Evolutionary conservation across 2,329 filamentous ascomycete species (phyloP).

Genomic region (Talaromyces sp.): DNA sequence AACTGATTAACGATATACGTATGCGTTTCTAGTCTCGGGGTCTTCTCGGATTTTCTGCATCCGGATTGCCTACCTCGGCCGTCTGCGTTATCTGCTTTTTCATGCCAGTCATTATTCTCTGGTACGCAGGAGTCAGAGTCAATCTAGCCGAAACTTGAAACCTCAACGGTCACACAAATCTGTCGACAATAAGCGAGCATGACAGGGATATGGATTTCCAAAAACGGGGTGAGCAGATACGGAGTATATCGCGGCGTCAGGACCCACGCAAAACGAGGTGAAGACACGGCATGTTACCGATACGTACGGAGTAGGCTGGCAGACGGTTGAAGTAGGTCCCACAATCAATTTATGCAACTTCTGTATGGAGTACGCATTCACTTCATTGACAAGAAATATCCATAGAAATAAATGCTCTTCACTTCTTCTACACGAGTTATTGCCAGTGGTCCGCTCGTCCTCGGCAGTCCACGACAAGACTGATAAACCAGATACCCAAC

Average conservation of each 20-base stretch:
- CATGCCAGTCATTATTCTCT: neutral
- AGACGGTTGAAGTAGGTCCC: neutral
- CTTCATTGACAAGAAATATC: neutral
- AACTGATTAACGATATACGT: too few species aligned
- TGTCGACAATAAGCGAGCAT: neutral
- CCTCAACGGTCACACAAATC: neutral
- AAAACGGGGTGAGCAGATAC: neutral
- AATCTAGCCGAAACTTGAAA: neutral
- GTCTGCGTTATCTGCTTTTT: neutral
- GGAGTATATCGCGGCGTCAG: neutral
- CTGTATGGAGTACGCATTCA: neutral
- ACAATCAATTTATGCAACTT: neutral
- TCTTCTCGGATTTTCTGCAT: neutral
- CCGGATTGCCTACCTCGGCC: neutral
- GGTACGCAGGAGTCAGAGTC: neutral
- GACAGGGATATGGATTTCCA: neutral
- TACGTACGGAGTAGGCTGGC: neutral
- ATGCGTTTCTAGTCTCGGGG: too few species aligned
- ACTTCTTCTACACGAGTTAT: neutral
- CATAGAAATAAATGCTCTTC: neutral
- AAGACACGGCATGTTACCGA: neutral
- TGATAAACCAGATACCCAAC: neutral
- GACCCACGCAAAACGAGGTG: neutral
- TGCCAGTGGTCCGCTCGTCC: neutral
- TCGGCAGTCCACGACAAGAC: neutral